phyloP scores from a whole-genome alignment of 768 basidiomycete species.

The Ramaria sp. region DNA sequence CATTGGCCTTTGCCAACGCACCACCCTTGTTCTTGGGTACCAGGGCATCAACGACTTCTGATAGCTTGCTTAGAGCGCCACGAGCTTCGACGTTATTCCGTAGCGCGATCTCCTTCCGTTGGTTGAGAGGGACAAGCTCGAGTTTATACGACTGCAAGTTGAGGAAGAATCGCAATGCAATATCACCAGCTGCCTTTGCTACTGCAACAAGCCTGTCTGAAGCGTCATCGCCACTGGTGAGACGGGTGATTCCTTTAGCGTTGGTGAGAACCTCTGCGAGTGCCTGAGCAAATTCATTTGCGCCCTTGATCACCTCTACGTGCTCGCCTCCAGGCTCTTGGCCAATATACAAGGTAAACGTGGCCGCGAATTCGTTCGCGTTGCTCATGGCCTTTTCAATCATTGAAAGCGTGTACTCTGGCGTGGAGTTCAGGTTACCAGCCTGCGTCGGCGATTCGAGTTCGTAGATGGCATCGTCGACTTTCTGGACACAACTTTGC shows the following conservation, averaged over 20 bases:
- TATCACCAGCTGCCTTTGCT: conserved; percentile 80
- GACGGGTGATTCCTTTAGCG: conserved; percentile 90
- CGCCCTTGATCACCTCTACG: conserved; percentile 95
- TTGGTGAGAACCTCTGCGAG: conserved; percentile 86
- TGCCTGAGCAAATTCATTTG: conserved; percentile 93
- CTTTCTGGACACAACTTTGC: conserved; percentile 91
- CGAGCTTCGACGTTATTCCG: conserved; percentile 83
- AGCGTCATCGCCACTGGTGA: conserved; percentile 84
- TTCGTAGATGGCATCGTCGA: conserved; percentile 96
- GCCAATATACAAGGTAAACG: conserved; percentile 84
- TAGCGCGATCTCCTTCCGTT: conserved; percentile 79
- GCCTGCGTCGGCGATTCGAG: conserved; percentile 91
- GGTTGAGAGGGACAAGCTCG: conserved; percentile 60
- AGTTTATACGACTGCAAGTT: conserved; percentile 95
- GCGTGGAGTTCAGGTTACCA: conserved; percentile 94
- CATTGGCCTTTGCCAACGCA: conserved; percentile 66
- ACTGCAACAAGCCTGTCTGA: conserved; percentile 81
- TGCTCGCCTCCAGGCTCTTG: conserved; percentile 86
- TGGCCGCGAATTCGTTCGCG: conserved; percentile 90
- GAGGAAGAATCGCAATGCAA: conserved; percentile 85
- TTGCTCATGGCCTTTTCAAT: conserved; percentile 94
- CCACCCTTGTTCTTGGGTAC: conserved; percentile 76
- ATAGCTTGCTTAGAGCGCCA: conserved; percentile 71
- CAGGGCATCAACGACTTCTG: conserved; percentile 77
- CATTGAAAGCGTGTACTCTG: conserved; percentile 96